Conservation (phyloP, 371 early-diverging fungal species). For the Mortierella sp. region DNA sequence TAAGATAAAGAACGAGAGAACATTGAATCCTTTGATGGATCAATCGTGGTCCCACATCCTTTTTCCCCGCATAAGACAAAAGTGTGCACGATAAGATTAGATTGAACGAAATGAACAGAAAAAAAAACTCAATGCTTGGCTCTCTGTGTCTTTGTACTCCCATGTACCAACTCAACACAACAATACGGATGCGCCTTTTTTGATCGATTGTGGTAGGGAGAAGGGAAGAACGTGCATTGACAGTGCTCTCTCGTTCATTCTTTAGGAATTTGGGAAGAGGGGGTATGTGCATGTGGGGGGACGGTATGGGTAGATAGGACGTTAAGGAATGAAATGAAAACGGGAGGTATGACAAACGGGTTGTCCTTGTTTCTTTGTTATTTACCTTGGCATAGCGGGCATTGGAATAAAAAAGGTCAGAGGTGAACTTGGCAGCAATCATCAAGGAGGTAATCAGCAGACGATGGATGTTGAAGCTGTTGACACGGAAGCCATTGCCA, state of each 20-base stretch:
- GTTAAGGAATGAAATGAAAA: not conserved
- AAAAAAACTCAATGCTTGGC: not conserved
- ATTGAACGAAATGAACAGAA: not conserved
- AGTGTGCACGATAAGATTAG: not conserved
- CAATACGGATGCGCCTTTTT: not conserved
- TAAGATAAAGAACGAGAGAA: constrained; percentile 21
- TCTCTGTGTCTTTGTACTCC: not conserved
- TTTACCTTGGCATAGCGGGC: constrained; percentile 82
- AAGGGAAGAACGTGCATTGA: not conserved
- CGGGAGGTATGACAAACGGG: not conserved
- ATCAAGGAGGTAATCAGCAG: constrained; percentile 81
- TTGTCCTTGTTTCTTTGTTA: not conserved
- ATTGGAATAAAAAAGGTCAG: constrained; percentile 88
- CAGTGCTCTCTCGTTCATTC: constrained; percentile 3
- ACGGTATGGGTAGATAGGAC: not conserved
- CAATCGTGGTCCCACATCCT: not conserved
- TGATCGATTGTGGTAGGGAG: not conserved
- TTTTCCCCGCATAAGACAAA: not conserved
- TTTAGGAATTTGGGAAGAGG: not conserved
- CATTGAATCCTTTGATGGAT: not conserved
- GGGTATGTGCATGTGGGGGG: not conserved
- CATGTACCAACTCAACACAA: not conserved
- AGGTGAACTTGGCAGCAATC: constrained; percentile 86
- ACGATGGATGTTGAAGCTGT: constrained; percentile 83
- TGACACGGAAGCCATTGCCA: constrained; percentile 48